Percentiles rank a stretch among this genome's conserved stretches.
Evolutionary conservation across 495 filamentous ascomycete species (phyloP).

Genomic region (Poronia punctata): DNA sequence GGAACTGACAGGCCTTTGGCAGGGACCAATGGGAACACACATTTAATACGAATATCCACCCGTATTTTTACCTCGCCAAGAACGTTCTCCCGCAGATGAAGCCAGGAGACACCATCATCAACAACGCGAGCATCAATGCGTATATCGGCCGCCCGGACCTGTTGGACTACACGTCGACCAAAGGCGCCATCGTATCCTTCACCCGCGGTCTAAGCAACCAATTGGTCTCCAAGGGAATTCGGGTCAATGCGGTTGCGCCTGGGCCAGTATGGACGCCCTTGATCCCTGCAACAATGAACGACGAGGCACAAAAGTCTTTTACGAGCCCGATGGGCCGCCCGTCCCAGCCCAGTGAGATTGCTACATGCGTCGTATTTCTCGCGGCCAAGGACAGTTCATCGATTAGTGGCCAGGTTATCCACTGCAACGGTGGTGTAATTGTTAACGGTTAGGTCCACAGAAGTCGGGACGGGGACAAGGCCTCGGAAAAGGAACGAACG

Average conservation of each 20-base stretch:
- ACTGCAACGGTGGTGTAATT: constrained; percentile 62
- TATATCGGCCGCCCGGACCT: constrained; percentile 79
- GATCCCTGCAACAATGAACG: constrained; percentile 70
- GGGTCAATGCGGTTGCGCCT: constrained; percentile 74
- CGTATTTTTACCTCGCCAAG: constrained; percentile 70
- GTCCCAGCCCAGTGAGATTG: constrained; percentile 71
- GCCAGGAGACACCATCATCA: constrained; percentile 72
- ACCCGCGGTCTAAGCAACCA: constrained; percentile 75
- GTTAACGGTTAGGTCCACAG: constrained; percentile 47
- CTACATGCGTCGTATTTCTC: constrained; percentile 80
- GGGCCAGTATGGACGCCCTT: constrained; percentile 83
- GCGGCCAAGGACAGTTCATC: constrained; percentile 67
- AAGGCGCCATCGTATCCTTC: constrained; percentile 78
- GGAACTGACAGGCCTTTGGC: background rate
- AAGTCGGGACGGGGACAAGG: no score
- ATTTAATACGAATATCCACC: constrained; percentile 71
- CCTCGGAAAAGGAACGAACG: no score
- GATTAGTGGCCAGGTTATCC: constrained; percentile 54
- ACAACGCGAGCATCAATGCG: constrained; percentile 73
- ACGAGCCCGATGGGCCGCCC: constrained; percentile 74
- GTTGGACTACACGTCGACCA: constrained; percentile 78
- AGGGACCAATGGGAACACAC: constrained; percentile 71
- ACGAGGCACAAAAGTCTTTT: constrained; percentile 64
- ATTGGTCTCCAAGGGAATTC: constrained; percentile 62
- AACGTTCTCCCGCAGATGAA: constrained; percentile 71